Evolutionary conservation across 208 protist species (phyloP).

Genomic region (Lotmaria passim): DNA sequence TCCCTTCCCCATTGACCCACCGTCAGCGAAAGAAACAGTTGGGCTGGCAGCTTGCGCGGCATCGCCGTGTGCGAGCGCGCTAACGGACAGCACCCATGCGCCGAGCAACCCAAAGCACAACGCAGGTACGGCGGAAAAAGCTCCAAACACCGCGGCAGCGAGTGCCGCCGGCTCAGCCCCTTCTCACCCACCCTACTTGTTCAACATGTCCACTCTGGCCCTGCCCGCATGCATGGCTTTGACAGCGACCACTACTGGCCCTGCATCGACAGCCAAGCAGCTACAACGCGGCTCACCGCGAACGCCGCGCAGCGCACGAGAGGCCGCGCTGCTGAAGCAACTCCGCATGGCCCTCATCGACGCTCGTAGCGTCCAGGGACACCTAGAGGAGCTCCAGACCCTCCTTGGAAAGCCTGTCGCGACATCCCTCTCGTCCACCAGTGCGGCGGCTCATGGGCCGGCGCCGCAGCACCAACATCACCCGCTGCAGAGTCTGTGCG

Average conservation of each 20-base stretch:
- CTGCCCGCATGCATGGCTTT: not conserved
- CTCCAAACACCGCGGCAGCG: not conserved
- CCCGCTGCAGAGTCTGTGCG: not conserved
- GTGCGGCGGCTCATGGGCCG: not conserved
- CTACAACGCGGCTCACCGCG: conserved; percentile 1
- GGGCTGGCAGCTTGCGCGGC: too few species aligned
- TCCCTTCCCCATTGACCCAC: too few species aligned
- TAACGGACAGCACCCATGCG: too few species aligned
- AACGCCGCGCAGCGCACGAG: conserved; percentile 21
- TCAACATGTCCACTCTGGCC: not conserved
- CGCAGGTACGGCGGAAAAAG: not conserved
- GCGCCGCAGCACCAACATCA: not conserved
- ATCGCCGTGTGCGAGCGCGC: too few species aligned
- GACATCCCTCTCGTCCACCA: not conserved
- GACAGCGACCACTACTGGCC: not conserved
- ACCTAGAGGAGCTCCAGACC: conserved; percentile 21
- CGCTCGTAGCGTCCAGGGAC: conserved; percentile 17
- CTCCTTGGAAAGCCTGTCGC: conserved; percentile 7
- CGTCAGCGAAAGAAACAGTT: too few species aligned
- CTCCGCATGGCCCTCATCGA: conserved; percentile 32
- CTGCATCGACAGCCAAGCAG: not conserved
- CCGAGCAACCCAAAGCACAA: too few species aligned
- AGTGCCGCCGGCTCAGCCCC: not conserved
- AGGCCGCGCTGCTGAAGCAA: conserved; percentile 13
- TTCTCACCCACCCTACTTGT: not conserved